Conservation (phyloP, 1,284 basidiomycete species). For the Quambalaria eucalypti region DNA sequence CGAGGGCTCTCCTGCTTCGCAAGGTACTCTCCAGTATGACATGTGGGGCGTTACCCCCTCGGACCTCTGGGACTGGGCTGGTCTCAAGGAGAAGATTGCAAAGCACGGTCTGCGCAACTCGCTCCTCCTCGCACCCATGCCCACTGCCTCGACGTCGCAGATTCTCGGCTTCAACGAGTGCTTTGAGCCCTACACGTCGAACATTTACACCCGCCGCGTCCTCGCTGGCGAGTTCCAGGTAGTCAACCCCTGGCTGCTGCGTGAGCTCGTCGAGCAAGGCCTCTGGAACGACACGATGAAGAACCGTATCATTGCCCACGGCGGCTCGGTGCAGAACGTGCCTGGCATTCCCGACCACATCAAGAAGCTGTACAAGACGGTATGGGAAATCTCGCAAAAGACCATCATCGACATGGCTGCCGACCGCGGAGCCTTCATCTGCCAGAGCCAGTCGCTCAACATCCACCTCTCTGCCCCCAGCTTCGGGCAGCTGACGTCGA, state of each 20-base stretch:
- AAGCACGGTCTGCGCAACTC: slow-evolving; percentile 83
- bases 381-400: slow-evolving; percentile 99
- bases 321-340: slow-evolving; percentile 69
- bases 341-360: slow-evolving; percentile 45
- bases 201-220: slow-evolving; percentile 98
- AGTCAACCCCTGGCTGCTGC: slow-evolving; percentile 94
- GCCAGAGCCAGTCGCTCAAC: slow-evolving; percentile 74
- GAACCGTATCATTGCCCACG: slow-evolving; percentile 96
- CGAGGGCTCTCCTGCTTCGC: slow-evolving; percentile 77
- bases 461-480: slow-evolving; percentile 87
- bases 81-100: slow-evolving; percentile 80
- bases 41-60: slow-evolving; percentile 89
- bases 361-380: slow-evolving; percentile 91
- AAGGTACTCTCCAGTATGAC: slow-evolving; percentile 87
- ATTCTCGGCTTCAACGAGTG: slow-evolving; percentile 98
- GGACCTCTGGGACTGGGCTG: slow-evolving; percentile 88
- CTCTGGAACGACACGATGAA: slow-evolving; percentile 99
- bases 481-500: slow-evolving; percentile 72
- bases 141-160: slow-evolving; percentile 95
- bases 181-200: slow-evolving; percentile 92
- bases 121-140: slow-evolving; percentile 92
- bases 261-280: slow-evolving; percentile 87
- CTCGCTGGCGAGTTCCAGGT: slow-evolving; percentile 99
- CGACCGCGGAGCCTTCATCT: slow-evolving; percentile 96
- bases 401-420: slow-evolving; percentile 94